Conservation (phyloP, 2,329 filamentous ascomycete species). For the Aspergillus sclerotialis region DNA sequence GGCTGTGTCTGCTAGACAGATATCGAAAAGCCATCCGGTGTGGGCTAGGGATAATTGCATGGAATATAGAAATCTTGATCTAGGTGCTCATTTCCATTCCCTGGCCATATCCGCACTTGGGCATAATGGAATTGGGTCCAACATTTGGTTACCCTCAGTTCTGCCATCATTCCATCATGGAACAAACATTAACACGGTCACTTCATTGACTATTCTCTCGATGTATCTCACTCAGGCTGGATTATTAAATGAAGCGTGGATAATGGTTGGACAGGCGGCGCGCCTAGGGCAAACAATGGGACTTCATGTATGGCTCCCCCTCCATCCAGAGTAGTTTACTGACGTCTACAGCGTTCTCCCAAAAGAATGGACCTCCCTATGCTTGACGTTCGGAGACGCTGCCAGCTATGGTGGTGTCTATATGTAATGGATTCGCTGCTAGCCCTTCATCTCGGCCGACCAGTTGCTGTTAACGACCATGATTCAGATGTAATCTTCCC, state of each 20-base stretch:
- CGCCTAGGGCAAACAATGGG: slow-evolving; percentile 4
- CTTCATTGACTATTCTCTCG: slow-evolving; percentile 2
- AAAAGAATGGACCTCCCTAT: slow-evolving; percentile 4
- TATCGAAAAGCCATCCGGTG: slow-evolving; percentile 1
- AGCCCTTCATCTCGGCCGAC: slow-evolving; percentile 3
- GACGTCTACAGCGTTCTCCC: slow-evolving; percentile 2
- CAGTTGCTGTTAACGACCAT: slow-evolving; percentile 4
- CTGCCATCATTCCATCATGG: neutral
- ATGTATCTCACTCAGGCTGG: slow-evolving; percentile 4
- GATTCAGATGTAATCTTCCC: slow-evolving; percentile 6
- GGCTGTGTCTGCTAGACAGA: slow-evolving; percentile 2
- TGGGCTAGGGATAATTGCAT: slow-evolving; percentile 2
- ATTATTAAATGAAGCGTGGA: slow-evolving; percentile 3
- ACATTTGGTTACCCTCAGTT: too few relatives aligned
- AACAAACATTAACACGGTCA: slow-evolving; percentile 5
- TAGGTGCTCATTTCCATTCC: slow-evolving; percentile 2
- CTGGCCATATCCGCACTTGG: slow-evolving; percentile 1
- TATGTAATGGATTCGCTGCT: slow-evolving; percentile 5
- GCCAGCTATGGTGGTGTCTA: slow-evolving; percentile 6
- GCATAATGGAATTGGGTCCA: neutral
- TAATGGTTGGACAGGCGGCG: slow-evolving; percentile 2
- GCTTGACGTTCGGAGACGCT: slow-evolving; percentile 4
- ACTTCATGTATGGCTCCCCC: slow-evolving; percentile 2
- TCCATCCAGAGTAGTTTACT: neutral
- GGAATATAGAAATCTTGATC: slow-evolving; percentile 2